phyloP scores from a whole-genome alignment of 768 basidiomycete species.

The Termitomyces titanicus region DNA sequence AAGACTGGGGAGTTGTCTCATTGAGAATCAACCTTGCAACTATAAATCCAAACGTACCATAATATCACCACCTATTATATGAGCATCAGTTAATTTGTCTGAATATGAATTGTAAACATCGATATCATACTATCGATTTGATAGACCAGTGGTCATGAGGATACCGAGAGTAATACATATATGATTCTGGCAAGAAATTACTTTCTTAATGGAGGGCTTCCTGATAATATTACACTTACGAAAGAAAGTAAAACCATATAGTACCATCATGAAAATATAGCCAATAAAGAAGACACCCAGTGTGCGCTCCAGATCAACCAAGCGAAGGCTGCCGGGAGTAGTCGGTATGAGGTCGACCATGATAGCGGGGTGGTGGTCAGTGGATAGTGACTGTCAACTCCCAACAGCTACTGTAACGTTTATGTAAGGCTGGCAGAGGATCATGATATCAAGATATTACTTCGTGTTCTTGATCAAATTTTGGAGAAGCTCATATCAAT shows the following conservation, averaged over 20 bases:
- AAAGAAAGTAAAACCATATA: constrained; percentile 19
- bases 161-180: constrained; percentile 17
- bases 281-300: constrained; percentile 17
- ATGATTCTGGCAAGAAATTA: constrained; percentile 9
- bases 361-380: neutral
- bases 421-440: too few species aligned
- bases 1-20: constrained; percentile 1
- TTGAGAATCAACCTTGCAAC: too few species aligned
- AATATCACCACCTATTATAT: constrained; percentile 1
- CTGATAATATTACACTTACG: constrained; percentile 7
- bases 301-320: constrained; percentile 13
- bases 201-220: neutral
- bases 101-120: neutral
- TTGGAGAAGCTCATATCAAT: neutral
- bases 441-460: too few species aligned
- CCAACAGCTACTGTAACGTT: too few species aligned
- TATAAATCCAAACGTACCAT: neutral
- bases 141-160: constrained; percentile 12
- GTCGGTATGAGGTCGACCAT: constrained; percentile 11
- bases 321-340: constrained; percentile 11
- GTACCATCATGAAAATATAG: constrained; percentile 16
- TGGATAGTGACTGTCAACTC: too few species aligned
- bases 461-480: neutral
- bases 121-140: constrained; percentile 7
- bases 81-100: neutral